These are phyloP conservation scores for Nemania sp. DNA, from an alignment of 2,329 filamentous ascomycete genomes.

Conservation along the genomic window DNA sequence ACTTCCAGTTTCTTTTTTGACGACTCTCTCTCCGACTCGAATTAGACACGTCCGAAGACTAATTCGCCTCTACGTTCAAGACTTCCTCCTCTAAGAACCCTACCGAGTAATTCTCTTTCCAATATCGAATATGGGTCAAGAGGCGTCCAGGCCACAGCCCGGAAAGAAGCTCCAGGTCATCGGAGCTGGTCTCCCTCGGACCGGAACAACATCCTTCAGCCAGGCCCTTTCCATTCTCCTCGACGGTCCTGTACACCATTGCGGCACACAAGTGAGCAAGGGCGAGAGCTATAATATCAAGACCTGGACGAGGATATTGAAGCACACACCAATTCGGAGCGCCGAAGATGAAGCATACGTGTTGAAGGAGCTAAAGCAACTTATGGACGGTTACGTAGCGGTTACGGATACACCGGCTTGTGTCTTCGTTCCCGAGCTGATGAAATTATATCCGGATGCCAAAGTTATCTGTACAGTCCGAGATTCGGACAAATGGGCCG, in stretches of 20 bases:
- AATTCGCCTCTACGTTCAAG: neutral
- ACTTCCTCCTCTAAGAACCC: neutral
- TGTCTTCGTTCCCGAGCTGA: constrained; percentile 47
- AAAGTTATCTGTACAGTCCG: constrained; percentile 49
- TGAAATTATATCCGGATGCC: constrained; percentile 48
- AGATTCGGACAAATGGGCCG: constrained; percentile 46
- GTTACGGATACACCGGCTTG: constrained; percentile 46
- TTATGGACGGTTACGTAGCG: constrained; percentile 47
- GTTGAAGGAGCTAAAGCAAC: constrained; percentile 32
- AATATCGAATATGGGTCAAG: constrained; percentile 42
- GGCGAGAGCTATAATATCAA: constrained; percentile 40
- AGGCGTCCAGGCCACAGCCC: constrained; percentile 42
- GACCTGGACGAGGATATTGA: constrained; percentile 42
- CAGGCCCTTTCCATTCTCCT: constrained; percentile 45
- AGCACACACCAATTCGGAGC: constrained; percentile 37
- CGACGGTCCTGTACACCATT: constrained; percentile 44
- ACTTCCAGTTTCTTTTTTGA: no score
- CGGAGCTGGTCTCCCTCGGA: constrained; percentile 44
- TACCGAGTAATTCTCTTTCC: neutral
- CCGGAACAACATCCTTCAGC: constrained; percentile 45
- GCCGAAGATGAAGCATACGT: constrained; percentile 37
- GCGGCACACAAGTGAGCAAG: constrained; percentile 43
- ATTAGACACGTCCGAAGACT: neutral
- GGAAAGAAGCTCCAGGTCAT: constrained; percentile 45
- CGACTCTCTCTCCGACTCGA: neutral